Conservation (phyloP, 768 basidiomycete genomes). For the Hygrophorus pudorinus region DNA sequence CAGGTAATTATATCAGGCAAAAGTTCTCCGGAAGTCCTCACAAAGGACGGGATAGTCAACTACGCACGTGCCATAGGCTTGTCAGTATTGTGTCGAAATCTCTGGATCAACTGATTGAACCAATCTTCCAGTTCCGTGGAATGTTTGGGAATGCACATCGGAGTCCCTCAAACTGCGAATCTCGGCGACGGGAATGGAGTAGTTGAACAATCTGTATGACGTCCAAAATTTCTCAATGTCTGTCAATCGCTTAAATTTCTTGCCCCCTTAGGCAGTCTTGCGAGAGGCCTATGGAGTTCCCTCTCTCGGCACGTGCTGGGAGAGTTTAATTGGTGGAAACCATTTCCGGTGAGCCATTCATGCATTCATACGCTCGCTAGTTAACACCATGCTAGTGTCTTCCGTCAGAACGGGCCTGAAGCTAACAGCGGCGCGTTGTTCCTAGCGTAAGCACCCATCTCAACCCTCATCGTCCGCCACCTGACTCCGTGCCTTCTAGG, state of each 20-base stretch:
- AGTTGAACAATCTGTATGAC: conserved; percentile 39
- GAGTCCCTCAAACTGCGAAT: conserved; percentile 57
- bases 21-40: conserved; percentile 49
- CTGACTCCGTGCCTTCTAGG: conserved; percentile 15
- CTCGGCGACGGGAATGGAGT: conserved; percentile 72
- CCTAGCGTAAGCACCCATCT: conserved; percentile 33
- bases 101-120: conserved; percentile 9
- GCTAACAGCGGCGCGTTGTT: conserved; percentile 45
- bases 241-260: neutral
- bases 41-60: conserved; percentile 44
- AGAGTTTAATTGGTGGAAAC: conserved; percentile 70
- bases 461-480: neutral
- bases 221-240: neutral
- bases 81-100: conserved; percentile 30
- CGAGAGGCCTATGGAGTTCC: conserved; percentile 69
- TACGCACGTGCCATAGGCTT: conserved; percentile 56
- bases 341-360: conserved; percentile 56
- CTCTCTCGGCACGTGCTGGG: conserved; percentile 58
- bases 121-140: conserved; percentile 30
- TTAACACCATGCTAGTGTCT: conserved; percentile 28
- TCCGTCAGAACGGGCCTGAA: conserved; percentile 44
- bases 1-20: conserved; percentile 56
- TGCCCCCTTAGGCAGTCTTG: conserved; percentile 50
- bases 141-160: conserved; percentile 65
- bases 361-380: conserved; percentile 20